Evolutionary conservation across 2,329 filamentous ascomycete species (phyloP).

Genomic region (Xylariomycetidae sp.): DNA sequence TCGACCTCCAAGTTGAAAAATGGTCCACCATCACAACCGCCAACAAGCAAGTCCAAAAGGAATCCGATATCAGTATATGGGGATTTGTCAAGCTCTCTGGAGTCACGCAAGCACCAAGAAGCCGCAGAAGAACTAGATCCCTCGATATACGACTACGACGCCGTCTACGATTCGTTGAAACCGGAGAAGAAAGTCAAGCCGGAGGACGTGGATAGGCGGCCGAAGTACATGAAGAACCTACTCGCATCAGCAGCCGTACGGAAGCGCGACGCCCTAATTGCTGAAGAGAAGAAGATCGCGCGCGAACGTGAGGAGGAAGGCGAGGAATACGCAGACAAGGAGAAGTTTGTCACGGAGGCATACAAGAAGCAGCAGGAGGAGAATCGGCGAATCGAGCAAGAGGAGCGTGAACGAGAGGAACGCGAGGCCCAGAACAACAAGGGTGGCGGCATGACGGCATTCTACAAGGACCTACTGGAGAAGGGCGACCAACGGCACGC

Average conservation of each 20-base stretch:
- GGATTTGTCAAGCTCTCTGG: conserved; percentile 60
- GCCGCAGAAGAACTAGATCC: conserved; percentile 63
- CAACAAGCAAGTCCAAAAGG: conserved; percentile 39
- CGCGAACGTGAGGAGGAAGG: conserved; percentile 66
- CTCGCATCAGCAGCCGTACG: conserved; percentile 68
- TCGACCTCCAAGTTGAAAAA: conserved; percentile 23
- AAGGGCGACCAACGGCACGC: conserved; percentile 64
- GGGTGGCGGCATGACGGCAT: conserved; percentile 67
- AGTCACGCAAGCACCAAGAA: conserved; percentile 57
- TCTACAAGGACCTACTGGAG: conserved; percentile 69
- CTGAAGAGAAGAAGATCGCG: conserved; percentile 74
- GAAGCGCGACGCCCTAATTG: conserved; percentile 71
- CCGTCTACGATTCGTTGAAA: conserved; percentile 72
- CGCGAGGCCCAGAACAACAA: conserved; percentile 59
- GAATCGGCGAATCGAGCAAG: conserved; percentile 61
- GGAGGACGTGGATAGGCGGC: conserved; percentile 52
- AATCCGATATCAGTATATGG: conserved; percentile 44
- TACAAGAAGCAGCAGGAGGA: conserved; percentile 80
- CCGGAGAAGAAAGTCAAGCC: conserved; percentile 50
- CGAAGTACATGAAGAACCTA: conserved; percentile 74
- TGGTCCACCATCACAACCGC: conserved; percentile 29
- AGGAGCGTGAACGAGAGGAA: conserved; percentile 62
- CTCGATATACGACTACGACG: conserved; percentile 80
- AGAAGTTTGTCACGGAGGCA: conserved; percentile 78
- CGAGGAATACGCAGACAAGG: conserved; percentile 74